phyloP scores from a whole-genome alignment of 1,284 basidiomycete genomes.

The Neotropicomus parvogracilis region DNA sequence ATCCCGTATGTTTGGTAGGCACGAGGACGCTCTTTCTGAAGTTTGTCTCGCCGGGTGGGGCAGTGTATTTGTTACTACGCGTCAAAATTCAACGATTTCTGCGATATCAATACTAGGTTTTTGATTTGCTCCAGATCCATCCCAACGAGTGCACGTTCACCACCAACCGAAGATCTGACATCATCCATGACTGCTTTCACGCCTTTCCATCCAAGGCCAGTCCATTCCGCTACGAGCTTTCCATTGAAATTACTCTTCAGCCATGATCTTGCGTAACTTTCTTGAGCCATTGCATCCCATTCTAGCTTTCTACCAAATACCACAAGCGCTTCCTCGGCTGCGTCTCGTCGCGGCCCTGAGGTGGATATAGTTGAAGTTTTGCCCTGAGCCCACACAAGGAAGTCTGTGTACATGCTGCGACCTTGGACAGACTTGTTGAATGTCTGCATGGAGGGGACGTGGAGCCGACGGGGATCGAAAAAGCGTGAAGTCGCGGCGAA shows the following conservation, averaged over 20 bases:
- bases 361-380: slow-evolving; percentile 11
- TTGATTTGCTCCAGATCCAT: slow-evolving; percentile 34
- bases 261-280: slow-evolving; percentile 33
- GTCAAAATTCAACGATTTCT: slow-evolving; percentile 22
- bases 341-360: slow-evolving; percentile 9
- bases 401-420: slow-evolving; percentile 59
- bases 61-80: slow-evolving; percentile 14
- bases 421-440: slow-evolving; percentile 43
- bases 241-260: slow-evolving; percentile 51
- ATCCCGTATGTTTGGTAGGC: slow-evolving; percentile 37
- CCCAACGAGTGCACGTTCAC: slow-evolving; percentile 36
- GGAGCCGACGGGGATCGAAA: slow-evolving; percentile 40
- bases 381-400: slow-evolving; percentile 46
- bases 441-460: slow-evolving; percentile 30
- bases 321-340: slow-evolving; percentile 45
- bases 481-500: slow-evolving; percentile 54
- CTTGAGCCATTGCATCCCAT: slow-evolving; percentile 39
- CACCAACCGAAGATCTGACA: slow-evolving; percentile 41
- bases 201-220: slow-evolving; percentile 45
- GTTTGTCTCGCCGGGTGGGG: not conserved
- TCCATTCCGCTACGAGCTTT: slow-evolving; percentile 50
- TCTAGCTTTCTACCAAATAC: slow-evolving; percentile 53
- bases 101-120: slow-evolving; percentile 29
- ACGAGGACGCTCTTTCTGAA: not conserved
- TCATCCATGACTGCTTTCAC: slow-evolving; percentile 50